phyloP scores from a whole-genome alignment of 345 rosid species.

The Boechera stricta region DNA sequence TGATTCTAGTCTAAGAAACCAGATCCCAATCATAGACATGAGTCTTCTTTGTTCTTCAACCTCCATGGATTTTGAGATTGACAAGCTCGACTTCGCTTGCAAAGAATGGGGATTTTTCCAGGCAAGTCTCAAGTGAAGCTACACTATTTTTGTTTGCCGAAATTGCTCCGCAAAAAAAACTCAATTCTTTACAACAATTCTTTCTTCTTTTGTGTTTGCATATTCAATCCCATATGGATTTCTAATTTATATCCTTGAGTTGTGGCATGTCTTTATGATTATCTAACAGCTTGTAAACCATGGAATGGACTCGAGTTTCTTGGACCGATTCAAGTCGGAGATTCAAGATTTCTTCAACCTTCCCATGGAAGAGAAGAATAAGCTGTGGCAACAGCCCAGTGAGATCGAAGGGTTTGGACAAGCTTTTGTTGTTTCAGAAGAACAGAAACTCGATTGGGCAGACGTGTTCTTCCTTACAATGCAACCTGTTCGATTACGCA shows the following conservation, averaged over 20 bases:
- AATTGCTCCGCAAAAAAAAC: background rate
- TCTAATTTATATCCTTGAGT: background rate
- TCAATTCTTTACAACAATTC: background rate
- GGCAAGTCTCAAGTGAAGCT: slow-evolving; percentile 3
- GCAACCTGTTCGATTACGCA: slow-evolving; percentile 34
- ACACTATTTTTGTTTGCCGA: slow-evolving; percentile 25
- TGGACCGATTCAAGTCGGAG: slow-evolving; percentile 40
- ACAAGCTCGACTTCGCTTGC: slow-evolving; percentile 58
- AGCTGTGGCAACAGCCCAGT: slow-evolving; percentile 24
- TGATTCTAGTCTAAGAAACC: background rate
- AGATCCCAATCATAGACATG: slow-evolving; percentile 35
- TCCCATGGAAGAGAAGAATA: slow-evolving; percentile 34
- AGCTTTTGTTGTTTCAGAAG: slow-evolving; percentile 39
- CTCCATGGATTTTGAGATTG: slow-evolving; percentile 31
- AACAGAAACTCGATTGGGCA: slow-evolving; percentile 43
- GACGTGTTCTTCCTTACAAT: slow-evolving; percentile 38
- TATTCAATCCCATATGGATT: background rate
- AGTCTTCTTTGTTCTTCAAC: slow-evolving; percentile 8
- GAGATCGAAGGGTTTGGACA: slow-evolving; percentile 45
- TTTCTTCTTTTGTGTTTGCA: background rate
- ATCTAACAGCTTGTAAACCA: slow-evolving; percentile 43
- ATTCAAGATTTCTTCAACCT: slow-evolving; percentile 27
- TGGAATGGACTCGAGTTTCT: slow-evolving; percentile 33
- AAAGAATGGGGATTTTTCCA: slow-evolving; percentile 62
- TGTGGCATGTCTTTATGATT: slow-evolving; percentile 9